phyloP scores from a whole-genome alignment of 148 eudicot genomes.

The Fallopia convolvulus region DNA sequence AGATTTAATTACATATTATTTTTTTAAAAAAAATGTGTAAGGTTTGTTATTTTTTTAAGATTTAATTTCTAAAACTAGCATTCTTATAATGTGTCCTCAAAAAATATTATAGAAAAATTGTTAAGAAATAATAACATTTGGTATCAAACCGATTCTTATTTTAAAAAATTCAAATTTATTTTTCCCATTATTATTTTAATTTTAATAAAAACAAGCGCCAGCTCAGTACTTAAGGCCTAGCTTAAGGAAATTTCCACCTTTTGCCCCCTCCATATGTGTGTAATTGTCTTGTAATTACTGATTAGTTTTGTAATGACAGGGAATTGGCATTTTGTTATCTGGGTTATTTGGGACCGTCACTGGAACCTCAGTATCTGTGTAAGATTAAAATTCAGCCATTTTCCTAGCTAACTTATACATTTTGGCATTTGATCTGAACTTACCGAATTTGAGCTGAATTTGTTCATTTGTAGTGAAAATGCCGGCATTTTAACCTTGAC shows the following conservation, averaged over 20 bases:
- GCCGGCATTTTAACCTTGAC: conserved; percentile 87
- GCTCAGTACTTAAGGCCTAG: too few relatives aligned
- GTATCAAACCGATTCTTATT: too few relatives aligned
- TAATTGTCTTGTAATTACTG: neutral
- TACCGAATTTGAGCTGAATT: neutral
- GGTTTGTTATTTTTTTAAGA: too few relatives aligned
- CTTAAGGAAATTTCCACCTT: too few relatives aligned
- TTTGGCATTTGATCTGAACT: neutral
- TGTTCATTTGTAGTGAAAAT: conserved; percentile 57
- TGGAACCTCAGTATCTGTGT: conserved; percentile 91
- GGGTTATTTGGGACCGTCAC: conserved; percentile 86
- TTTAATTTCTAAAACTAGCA: too few relatives aligned
- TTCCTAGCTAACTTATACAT: conserved; percentile 5
- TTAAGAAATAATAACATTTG: too few relatives aligned
- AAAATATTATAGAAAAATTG: too few relatives aligned
- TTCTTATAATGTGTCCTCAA: too few relatives aligned
- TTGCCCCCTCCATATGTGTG: neutral
- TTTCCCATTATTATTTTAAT: neutral
- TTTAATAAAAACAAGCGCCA: too few relatives aligned
- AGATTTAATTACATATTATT: too few relatives aligned
- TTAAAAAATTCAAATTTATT: too few relatives aligned
- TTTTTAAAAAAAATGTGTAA: too few relatives aligned
- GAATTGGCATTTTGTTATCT: conserved; percentile 75
- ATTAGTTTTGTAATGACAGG: conserved; percentile 35
- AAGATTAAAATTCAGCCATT: conserved; percentile 16